phyloP scores from a whole-genome alignment of 2,329 filamentous ascomycete species.

The Colletotrichum sp. region DNA sequence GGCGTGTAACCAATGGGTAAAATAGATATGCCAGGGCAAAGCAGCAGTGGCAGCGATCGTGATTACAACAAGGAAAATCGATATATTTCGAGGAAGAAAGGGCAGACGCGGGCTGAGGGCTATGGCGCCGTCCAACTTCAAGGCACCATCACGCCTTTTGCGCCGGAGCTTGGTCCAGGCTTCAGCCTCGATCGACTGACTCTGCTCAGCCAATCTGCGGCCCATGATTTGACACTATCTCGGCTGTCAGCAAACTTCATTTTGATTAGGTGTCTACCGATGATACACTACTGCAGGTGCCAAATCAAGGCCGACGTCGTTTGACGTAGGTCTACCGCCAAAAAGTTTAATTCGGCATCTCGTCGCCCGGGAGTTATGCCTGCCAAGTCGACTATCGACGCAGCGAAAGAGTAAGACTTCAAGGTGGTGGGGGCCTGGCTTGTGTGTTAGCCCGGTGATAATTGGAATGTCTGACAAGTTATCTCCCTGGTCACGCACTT shows the following conservation, averaged over 20 bases:
- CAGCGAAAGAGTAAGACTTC: neutral
- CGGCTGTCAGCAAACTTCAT: neutral
- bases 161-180: neutral
- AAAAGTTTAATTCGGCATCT: conserved; percentile 4
- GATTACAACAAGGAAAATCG: conserved; percentile 3
- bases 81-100: conserved; percentile 2
- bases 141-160: neutral
- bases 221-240: neutral
- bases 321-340: neutral
- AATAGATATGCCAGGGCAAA: neutral
- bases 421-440: neutral
- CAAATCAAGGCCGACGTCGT: neutral
- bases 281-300: neutral
- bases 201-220: neutral
- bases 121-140: conserved; percentile 2
- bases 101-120: neutral
- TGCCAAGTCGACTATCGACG: neutral
- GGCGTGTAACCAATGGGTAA: neutral
- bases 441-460: conserved; percentile 4
- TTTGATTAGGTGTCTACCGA: neutral
- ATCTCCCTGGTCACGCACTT: neutral
- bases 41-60: neutral
- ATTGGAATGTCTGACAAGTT: conserved; percentile 1
- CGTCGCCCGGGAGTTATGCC: neutral
- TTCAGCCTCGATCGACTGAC: neutral